Evolutionary conservation across 2,329 filamentous ascomycete genomes (phyloP).

Genomic region (Sporothrix pallida): DNA sequence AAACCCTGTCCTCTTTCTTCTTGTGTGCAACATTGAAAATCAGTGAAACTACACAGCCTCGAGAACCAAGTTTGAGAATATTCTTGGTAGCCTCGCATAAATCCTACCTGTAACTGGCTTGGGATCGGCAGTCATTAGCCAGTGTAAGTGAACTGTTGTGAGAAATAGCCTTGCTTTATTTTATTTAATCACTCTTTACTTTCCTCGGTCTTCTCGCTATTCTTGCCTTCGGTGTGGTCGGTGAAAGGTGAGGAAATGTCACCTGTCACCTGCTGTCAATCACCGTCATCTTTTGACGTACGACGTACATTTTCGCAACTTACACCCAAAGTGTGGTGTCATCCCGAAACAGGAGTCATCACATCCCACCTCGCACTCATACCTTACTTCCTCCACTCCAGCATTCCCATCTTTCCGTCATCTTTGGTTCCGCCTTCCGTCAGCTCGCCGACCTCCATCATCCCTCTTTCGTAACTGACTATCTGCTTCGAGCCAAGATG

Average conservation of each 20-base stretch:
- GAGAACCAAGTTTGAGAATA: neutral
- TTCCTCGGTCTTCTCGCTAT: neutral
- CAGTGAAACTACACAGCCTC: slow-evolving; percentile 16
- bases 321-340: neutral
- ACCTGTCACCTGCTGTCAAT: neutral
- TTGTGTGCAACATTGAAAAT: too few species aligned
- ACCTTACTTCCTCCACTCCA: neutral
- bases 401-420: neutral
- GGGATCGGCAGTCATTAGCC: neutral
- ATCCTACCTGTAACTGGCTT: neutral
- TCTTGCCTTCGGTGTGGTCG: neutral
- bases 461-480: too few species aligned
- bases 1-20: neutral
- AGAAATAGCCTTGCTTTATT: neutral
- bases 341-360: neutral
- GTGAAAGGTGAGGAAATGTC: neutral
- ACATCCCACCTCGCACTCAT: neutral
- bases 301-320: neutral
- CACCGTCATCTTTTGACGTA: neutral
- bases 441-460: slow-evolving; percentile 2
- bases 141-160: neutral
- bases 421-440: neutral
- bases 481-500: neutral
- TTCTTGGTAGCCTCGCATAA: slow-evolving; percentile 12
- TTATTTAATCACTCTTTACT: neutral